Percentiles rank a stretch among this genome's conserved stretches.
These are phyloP conservation scores for Leccinum pachyderme DNA, from an alignment of 1,284 basidiomycete species.

Conservation along the genomic window DNA sequence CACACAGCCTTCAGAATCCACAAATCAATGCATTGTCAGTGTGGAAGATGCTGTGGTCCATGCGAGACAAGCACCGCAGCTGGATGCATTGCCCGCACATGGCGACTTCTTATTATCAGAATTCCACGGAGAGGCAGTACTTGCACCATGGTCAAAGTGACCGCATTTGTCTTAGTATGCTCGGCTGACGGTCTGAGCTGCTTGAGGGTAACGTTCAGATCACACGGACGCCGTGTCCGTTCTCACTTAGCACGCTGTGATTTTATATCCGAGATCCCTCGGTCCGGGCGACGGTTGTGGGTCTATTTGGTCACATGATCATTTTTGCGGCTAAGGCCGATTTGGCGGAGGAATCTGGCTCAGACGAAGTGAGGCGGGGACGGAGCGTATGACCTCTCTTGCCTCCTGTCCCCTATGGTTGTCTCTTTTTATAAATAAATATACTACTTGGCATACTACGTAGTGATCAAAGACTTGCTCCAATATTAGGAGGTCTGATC, in stretches of 20 bases:
- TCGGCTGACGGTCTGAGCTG: too few species aligned
- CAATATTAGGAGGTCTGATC: too few species aligned
- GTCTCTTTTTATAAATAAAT: too few species aligned
- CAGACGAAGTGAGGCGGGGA: too few species aligned
- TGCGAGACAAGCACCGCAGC: background rate
- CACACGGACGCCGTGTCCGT: background rate
- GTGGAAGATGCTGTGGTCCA: background rate
- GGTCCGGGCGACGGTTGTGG: background rate
- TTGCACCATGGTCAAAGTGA: background rate
- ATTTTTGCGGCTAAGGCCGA: too few species aligned
- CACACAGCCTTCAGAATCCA: background rate
- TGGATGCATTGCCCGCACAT: background rate
- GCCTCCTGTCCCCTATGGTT: too few species aligned
- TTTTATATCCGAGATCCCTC: background rate
- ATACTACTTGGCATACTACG: too few species aligned
- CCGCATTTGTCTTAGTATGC: too few species aligned
- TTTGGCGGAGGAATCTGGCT: too few species aligned
- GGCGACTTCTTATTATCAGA: background rate
- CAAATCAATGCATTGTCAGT: background rate
- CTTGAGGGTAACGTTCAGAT: background rate
- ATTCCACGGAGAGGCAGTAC: slow-evolving; percentile 1
- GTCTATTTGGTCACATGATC: slow-evolving; percentile 13
- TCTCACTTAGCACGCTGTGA: background rate
- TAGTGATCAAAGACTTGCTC: too few species aligned
- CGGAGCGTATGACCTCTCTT: too few species aligned